Evolutionary conservation across 305 asterid genomes (phyloP).

Genomic region (Fraxinus latifolia): DNA sequence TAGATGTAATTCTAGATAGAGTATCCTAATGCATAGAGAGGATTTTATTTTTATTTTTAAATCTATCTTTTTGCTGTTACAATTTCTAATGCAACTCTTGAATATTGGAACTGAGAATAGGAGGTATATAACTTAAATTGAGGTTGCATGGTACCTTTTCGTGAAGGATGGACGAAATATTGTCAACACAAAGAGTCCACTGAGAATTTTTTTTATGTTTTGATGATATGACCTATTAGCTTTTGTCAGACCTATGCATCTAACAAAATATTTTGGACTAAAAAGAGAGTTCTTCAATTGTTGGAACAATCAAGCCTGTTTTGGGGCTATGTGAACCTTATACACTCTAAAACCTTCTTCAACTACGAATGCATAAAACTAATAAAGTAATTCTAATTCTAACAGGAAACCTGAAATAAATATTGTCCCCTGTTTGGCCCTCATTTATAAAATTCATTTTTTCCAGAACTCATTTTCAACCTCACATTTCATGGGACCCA

Average conservation of each 20-base stretch:
- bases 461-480: not conserved
- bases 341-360: not conserved
- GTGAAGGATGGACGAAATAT: slow-evolving; percentile 2
- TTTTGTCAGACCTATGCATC: not conserved
- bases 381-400: not conserved
- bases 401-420: not conserved
- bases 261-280: not conserved
- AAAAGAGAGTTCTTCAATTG: not conserved
- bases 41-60: not conserved
- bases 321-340: not conserved
- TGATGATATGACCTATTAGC: slow-evolving; percentile 9
- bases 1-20: slow-evolving; percentile 3
- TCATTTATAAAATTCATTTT: not conserved
- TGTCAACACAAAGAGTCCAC: not conserved
- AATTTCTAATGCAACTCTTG: not conserved
- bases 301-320: not conserved
- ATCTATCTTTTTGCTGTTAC: not conserved
- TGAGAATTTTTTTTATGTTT: slow-evolving; percentile 1
- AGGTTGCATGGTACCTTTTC: slow-evolving; percentile 3
- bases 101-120: slow-evolving; percentile 11
- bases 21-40: not conserved
- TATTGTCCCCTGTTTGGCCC: not conserved
- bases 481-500: not conserved
- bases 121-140: slow-evolving; percentile 5
- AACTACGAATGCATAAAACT: not conserved